Evolutionary conservation across 148 eudicot species (phyloP).

Genomic region (Spergularia bocconei): DNA sequence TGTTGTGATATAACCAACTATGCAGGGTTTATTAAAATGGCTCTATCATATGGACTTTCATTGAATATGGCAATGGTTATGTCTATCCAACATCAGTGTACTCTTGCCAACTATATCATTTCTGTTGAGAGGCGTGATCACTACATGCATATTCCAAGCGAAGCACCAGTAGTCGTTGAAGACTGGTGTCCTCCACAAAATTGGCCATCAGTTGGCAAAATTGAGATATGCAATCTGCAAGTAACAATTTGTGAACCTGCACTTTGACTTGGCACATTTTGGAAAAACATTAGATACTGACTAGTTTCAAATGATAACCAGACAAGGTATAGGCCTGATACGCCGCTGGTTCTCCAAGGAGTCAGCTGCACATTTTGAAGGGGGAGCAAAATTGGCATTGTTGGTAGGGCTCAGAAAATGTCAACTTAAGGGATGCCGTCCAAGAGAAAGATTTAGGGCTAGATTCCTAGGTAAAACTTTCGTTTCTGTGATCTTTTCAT

Average conservation of each 20-base stretch:
- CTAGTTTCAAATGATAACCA: constrained; percentile 17
- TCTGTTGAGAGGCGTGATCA: constrained; percentile 90
- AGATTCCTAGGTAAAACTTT: constrained; percentile 53
- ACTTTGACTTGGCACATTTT: no score
- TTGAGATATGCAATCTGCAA: constrained; percentile 73
- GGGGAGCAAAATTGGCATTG: constrained; percentile 75
- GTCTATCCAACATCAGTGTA: constrained; percentile 79
- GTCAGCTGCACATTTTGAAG: constrained; percentile 70
- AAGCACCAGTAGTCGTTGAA: constrained; percentile 77
- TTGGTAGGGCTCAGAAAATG: constrained; percentile 80
- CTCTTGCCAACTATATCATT: constrained; percentile 67
- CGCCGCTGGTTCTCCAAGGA: constrained; percentile 70
- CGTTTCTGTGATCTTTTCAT: no score
- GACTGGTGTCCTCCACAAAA: constrained; percentile 56
- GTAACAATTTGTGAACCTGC: constrained; percentile 23
- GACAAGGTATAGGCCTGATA: constrained; percentile 64
- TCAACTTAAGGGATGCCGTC: constrained; percentile 82
- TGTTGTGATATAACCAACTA: background rate
- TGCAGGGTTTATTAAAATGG: constrained; percentile 94
- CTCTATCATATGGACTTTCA: constrained; percentile 86
- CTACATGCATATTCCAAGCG: constrained; percentile 81
- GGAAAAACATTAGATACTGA: no score
- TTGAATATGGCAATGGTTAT: constrained; percentile 63
- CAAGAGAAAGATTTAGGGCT: constrained; percentile 68
- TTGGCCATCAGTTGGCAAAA: constrained; percentile 77